A percentile compares a stretch with the other conserved stretches of the same genome.
Evolutionary conservation across 176 grass and related monocot genomes (phyloP).

Genomic region (Cenchrus fungigraminus): DNA sequence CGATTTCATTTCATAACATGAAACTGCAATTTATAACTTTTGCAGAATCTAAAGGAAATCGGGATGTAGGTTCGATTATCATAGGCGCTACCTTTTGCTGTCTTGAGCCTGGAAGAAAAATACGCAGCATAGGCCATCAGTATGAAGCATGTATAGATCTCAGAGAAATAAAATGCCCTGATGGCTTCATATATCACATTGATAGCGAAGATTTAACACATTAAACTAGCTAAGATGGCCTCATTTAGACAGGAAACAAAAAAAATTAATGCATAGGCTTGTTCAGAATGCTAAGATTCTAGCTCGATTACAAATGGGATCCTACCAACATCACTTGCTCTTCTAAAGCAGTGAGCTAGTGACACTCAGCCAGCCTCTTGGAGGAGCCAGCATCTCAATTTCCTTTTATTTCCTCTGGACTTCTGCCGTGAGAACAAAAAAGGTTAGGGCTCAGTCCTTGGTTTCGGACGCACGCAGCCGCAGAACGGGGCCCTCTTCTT

Average conservation of each 20-base stretch:
- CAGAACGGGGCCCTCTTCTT: constrained; percentile 70
- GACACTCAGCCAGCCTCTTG: constrained; percentile 28
- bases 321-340: constrained; percentile 24
- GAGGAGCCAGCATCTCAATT: constrained; percentile 11
- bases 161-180: background rate
- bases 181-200: constrained; percentile 12
- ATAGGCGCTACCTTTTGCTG: background rate
- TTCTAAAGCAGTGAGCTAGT: background rate
- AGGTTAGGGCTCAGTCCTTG: constrained; percentile 40
- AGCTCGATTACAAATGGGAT: constrained; percentile 44
- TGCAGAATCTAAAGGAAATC: background rate
- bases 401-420: constrained; percentile 15
- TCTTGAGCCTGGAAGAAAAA: background rate
- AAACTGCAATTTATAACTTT: background rate
- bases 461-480: constrained; percentile 74
- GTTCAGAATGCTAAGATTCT: constrained; percentile 34
- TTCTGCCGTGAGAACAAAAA: constrained; percentile 36
- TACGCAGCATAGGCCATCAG: background rate
- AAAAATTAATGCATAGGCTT: constrained; percentile 45
- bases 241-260: constrained; percentile 34
- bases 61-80: background rate
- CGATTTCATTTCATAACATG: background rate
- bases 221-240: constrained; percentile 33
- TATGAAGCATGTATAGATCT: background rate
- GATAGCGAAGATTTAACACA: background rate